phyloP scores from a whole-genome alignment of 1,284 basidiomycete species.

The Rhodotorula mucilaginosa region DNA sequence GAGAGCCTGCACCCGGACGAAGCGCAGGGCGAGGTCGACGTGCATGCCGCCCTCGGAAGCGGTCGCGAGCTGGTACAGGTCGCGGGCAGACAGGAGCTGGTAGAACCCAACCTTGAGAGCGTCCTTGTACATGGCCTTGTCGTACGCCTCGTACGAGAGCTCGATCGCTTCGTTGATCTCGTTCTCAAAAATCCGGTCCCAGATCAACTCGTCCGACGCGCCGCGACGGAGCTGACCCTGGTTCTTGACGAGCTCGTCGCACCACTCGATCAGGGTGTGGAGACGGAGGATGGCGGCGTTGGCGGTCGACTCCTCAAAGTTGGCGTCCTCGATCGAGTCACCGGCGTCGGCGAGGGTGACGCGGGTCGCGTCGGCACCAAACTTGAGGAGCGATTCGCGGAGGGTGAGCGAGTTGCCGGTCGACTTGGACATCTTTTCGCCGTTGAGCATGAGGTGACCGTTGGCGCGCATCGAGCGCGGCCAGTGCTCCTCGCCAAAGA shows the following conservation, averaged over 20 bases:
- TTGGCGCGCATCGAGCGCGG: slow-evolving; percentile 89
- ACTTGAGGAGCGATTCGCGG: slow-evolving; percentile 74
- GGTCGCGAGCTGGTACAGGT: slow-evolving; percentile 92
- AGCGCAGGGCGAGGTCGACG: slow-evolving; percentile 67
- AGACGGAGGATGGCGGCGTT: slow-evolving; percentile 95
- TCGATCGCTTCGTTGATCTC: slow-evolving; percentile 85
- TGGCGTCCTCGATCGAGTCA: slow-evolving; percentile 94
- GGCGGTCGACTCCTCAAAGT: slow-evolving; percentile 98
- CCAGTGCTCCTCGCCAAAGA: slow-evolving; percentile 94
- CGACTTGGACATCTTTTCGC: slow-evolving; percentile 98
- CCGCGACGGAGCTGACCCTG: slow-evolving; percentile 61
- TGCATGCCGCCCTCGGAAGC: slow-evolving; percentile 82
- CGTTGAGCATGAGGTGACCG: slow-evolving; percentile 96
- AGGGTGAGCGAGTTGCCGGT: slow-evolving; percentile 85
- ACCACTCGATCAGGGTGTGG: slow-evolving; percentile 89
- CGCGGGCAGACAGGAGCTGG: slow-evolving; percentile 85
- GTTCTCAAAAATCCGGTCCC: slow-evolving; percentile 83
- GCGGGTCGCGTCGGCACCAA: slow-evolving; percentile 89
- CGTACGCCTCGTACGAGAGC: slow-evolving; percentile 73
- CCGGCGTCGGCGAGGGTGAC: slow-evolving; percentile 93
- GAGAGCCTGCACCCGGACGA: slow-evolving; percentile 77
- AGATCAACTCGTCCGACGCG: slow-evolving; percentile 56
- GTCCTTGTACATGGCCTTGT: slow-evolving; percentile 90
- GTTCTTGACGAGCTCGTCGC: slow-evolving; percentile 54
- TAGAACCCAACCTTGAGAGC: slow-evolving; percentile 95